A percentile compares a stretch with the other conserved stretches of the same genome.
Evolutionary conservation across 2,329 filamentous ascomycete genomes (phyloP).

Genomic region (Xylaria sp.): DNA sequence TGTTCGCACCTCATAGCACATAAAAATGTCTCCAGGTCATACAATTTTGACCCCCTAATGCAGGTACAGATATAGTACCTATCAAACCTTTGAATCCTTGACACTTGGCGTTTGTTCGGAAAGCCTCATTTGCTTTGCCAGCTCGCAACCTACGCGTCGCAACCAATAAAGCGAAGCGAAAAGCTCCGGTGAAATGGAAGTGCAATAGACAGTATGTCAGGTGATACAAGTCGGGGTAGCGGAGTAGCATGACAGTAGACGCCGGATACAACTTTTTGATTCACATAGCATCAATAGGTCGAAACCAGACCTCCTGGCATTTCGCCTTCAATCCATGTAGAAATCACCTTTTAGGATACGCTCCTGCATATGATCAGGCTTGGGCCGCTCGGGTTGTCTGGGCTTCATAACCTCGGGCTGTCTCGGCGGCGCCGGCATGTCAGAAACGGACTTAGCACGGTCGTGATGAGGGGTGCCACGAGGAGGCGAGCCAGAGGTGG

Average conservation of each 20-base stretch:
- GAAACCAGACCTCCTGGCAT: not conserved
- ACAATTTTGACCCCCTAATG: not conserved
- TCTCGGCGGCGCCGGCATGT: constrained; percentile 67
- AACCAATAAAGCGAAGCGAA: constrained; percentile 15
- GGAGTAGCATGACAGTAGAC: not conserved
- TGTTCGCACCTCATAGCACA: constrained; percentile 6
- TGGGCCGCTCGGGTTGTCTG: constrained; percentile 63
- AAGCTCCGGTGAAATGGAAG: constrained; percentile 7
- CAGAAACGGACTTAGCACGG: constrained; percentile 75
- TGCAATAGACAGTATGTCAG: constrained; percentile 4
- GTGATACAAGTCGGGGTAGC: not conserved
- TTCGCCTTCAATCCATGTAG: constrained; percentile 81
- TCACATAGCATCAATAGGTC: constrained; percentile 3
- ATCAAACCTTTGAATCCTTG: constrained; percentile 6
- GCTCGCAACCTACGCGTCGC: constrained; percentile 5
- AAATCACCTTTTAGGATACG: constrained; percentile 97
- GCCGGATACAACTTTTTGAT: not conserved
- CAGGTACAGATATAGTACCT: constrained; percentile 3
- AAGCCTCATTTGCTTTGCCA: constrained; percentile 6
- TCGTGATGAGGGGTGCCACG: constrained; percentile 63
- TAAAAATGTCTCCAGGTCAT: not conserved
- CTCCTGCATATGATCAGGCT: constrained; percentile 96
- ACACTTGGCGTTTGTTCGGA: not conserved
- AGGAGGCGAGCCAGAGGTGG: constrained; percentile 55
- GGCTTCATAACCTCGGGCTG: constrained; percentile 60